phyloP scores from a whole-genome alignment of 192 early-diverging fungal genomes.

The Phlyctochytrium bullatum region DNA sequence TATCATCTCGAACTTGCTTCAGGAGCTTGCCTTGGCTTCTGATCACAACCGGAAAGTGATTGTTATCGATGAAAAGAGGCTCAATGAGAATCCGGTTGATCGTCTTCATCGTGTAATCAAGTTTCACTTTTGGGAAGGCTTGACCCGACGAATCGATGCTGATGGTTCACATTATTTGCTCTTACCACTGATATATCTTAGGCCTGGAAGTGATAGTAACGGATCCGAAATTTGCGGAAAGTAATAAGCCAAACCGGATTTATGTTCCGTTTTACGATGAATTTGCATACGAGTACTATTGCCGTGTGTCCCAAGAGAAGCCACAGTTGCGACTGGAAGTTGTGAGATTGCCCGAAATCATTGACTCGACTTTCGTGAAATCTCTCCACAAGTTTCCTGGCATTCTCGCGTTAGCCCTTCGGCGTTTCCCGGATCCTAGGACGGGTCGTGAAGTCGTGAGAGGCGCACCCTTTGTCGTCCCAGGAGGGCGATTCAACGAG shows the following conservation, averaged over 20 bases:
- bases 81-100: constrained; percentile 94
- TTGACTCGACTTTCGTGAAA: constrained; percentile 89
- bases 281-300: constrained; percentile 78
- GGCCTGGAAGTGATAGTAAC: constrained; percentile 87
- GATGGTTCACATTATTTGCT: constrained; percentile 29
- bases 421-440: constrained; percentile 18
- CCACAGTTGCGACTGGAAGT: constrained; percentile 73
- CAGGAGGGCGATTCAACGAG: constrained; percentile 98
- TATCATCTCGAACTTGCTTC: constrained; percentile 89
- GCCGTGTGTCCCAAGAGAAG: constrained; percentile 51
- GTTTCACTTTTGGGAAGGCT: constrained; percentile 92
- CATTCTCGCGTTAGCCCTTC: constrained; percentile 80
- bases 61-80: constrained; percentile 80
- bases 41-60: constrained; percentile 86
- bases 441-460: constrained; percentile 30
- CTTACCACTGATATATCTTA: constrained; percentile 36
- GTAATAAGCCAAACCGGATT: constrained; percentile 78
- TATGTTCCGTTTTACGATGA: constrained; percentile 87
- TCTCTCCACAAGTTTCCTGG: constrained; percentile 86
- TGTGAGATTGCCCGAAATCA: constrained; percentile 75
- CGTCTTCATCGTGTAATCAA: constrained; percentile 87
- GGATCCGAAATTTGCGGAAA: constrained; percentile 86
- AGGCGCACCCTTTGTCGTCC: constrained; percentile 90
- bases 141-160: constrained; percentile 70
- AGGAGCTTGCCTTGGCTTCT: constrained; percentile 89